These are phyloP conservation scores for Didymella arachidicola DNA, from an alignment of 2,329 filamentous ascomycete genomes.

Conservation along the genomic window DNA sequence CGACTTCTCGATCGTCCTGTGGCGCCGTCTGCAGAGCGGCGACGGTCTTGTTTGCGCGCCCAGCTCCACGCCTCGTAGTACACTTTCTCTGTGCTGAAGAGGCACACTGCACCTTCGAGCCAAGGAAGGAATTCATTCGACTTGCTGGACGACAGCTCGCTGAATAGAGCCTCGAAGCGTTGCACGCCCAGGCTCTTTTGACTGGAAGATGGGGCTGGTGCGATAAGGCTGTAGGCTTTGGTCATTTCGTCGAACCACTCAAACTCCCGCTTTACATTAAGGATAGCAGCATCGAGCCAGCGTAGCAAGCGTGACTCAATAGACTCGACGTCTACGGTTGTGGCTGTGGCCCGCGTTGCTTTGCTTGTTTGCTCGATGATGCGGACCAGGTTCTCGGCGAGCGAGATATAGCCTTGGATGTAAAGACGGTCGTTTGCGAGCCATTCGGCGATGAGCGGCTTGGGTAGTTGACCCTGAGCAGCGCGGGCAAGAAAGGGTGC, in stretches of 20 bases:
- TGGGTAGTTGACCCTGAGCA: conserved; percentile 42
- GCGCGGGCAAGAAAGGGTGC: conserved; percentile 42
- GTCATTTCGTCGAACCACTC: conserved; percentile 45
- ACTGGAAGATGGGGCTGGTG: background rate
- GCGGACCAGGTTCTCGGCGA: conserved; percentile 35
- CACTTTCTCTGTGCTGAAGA: conserved; percentile 47
- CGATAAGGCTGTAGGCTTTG: conserved; percentile 29
- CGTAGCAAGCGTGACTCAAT: conserved; percentile 37
- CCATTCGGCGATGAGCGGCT: conserved; percentile 43
- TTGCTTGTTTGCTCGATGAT: conserved; percentile 25
- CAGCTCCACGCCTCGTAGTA: conserved; percentile 48
- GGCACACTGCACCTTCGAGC: conserved; percentile 44
- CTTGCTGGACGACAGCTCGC: conserved; percentile 11
- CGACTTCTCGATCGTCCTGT: background rate
- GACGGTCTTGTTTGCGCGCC: conserved; percentile 38
- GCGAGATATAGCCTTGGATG: conserved; percentile 43
- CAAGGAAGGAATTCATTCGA: conserved; percentile 37
- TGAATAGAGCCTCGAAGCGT: conserved; percentile 42
- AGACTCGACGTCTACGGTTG: conserved; percentile 21
- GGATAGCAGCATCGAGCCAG: conserved; percentile 43
- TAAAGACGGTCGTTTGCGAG: conserved; percentile 47
- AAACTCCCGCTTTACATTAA: conserved; percentile 45
- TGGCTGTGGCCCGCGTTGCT: conserved; percentile 26
- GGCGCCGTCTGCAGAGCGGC: conserved; percentile 13
- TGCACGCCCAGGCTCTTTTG: conserved; percentile 40